Base-by-base conservation (phyloP, 2,329 filamentous ascomycete genomes). In the Colletotrichum horii region DNA sequence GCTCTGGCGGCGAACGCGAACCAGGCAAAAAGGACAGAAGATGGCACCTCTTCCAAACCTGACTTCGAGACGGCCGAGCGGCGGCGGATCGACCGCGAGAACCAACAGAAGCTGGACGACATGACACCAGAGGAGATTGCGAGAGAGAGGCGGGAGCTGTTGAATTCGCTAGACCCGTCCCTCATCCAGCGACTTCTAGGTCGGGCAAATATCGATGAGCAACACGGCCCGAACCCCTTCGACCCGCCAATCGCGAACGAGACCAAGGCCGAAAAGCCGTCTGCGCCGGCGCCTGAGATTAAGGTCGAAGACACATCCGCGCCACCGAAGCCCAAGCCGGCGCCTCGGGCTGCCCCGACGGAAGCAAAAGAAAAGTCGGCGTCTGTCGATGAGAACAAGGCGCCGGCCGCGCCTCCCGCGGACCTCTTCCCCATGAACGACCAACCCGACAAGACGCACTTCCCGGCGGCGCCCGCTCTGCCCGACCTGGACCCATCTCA, bases 71-170 rank as follows among this genome's bases (percentile, higher is more conserved):
- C 89, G 14, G 87, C 89, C 58, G 96, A 98, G 81, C 92, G 91
- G 80, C 86, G 87, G 77, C 88, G 90, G 7, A 98, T 99, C 82
- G 94, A 96, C 80, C 89, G 92, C 78, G 96, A 98, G 83, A 99
- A 98, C 81, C 91, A 86, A 60, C 89, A 92, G 74, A 91, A 91
- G 76, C 84, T 99, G 62, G 93, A 92, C 16, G 88, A 89, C 30
- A 98, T 99, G 97, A 94, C 94, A 2, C 86, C 91, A 0, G 90
- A 92, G 48, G 95, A 98, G 84, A 98, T 98, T 74, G 92, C 94
- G 77, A 89, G 93, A 79, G 96, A 97, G 76, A 91, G 94, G 58
- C 89, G 92, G 75, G 96, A 98, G 78, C 87, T 99, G n/a, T 89
- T 98, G 82, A 89, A 88, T n/a, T 92, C 91, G 9, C 85, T 98